Evolutionary conservation across 306 rosid genomes (phyloP).

Genomic region (Phaseolus lunatus): DNA sequence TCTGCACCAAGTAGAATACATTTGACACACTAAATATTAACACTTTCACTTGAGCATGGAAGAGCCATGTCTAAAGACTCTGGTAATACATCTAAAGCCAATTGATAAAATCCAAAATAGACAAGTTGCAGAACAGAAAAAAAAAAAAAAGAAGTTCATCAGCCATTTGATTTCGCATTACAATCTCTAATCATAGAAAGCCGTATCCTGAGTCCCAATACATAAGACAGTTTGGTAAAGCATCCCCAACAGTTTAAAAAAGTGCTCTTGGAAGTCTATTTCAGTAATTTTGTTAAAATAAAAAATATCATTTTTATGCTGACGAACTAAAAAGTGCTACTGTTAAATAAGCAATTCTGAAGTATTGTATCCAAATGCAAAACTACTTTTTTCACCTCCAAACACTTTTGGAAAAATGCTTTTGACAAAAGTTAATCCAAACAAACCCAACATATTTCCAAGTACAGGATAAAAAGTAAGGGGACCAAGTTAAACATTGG

Average conservation of each 20-base stretch:
- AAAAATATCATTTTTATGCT: neutral
- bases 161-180: neutral
- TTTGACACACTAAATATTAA: neutral
- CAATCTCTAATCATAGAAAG: neutral
- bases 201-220: neutral
- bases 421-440: neutral
- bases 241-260: neutral
- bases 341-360: neutral
- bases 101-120: neutral
- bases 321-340: neutral
- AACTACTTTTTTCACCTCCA: neutral
- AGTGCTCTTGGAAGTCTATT: neutral
- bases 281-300: slow-evolving; percentile 1
- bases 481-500: neutral
- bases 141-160: neutral
- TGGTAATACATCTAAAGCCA: slow-evolving; percentile 1
- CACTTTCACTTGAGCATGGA: neutral
- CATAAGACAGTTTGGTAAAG: neutral
- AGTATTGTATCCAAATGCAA: neutral
- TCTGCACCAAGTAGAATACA: neutral
- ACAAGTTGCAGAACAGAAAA: neutral
- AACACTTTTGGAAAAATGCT: neutral
- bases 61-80: neutral
- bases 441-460: neutral
- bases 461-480: neutral